These are phyloP conservation scores for Austroboletus niveus DNA, from an alignment of 1,284 basidiomycete genomes.

Conservation along the genomic window DNA sequence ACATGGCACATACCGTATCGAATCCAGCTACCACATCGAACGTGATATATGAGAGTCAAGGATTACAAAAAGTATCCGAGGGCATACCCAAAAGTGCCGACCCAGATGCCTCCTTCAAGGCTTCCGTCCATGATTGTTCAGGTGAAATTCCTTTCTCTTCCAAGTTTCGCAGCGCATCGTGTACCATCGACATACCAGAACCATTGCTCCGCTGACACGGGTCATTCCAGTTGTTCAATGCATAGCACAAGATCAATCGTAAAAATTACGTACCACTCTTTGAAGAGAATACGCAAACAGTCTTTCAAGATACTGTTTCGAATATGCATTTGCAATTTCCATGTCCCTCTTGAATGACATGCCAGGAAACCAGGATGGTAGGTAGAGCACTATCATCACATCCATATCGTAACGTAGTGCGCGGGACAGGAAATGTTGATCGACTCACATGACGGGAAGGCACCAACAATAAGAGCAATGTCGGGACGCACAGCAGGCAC, in stretches of 20 bases:
- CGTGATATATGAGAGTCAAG: not conserved
- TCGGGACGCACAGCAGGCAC: constrained; percentile 3
- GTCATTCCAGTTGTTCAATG: too few species aligned
- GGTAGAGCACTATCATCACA: not conserved
- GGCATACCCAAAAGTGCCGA: not conserved
- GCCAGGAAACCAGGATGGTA: not conserved
- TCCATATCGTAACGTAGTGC: too few species aligned
- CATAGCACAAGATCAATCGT: too few species aligned
- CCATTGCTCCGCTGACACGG: too few species aligned
- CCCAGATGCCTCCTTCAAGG: not conserved
- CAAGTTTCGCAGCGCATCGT: not conserved
- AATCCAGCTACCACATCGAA: not conserved
- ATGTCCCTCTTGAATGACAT: not conserved
- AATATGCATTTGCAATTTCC: not conserved
- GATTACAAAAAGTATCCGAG: not conserved
- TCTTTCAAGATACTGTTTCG: not conserved
- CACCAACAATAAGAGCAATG: not conserved
- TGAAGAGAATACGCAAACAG: not conserved
- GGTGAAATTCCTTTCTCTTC: not conserved
- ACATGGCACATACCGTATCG: not conserved
- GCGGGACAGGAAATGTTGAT: too few species aligned
- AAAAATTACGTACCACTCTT: not conserved
- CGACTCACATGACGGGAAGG: constrained; percentile 11
- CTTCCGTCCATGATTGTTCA: not conserved
- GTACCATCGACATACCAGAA: not conserved